Evolutionary conservation across 108 stramenopile genomes (phyloP).

Genomic region (Pseudonitzschia multiseries): DNA sequence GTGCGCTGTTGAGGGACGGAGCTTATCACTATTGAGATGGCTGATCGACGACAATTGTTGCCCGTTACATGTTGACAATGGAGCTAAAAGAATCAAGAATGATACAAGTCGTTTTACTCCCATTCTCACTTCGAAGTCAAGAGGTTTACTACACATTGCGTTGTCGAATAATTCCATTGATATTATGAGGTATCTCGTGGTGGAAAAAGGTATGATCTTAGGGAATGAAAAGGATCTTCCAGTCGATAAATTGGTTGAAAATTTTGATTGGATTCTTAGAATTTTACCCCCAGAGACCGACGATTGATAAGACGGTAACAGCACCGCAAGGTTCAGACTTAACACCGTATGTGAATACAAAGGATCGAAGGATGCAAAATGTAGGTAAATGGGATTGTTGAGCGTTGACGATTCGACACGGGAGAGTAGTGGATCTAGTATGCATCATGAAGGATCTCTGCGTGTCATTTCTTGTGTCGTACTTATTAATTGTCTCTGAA

Average conservation of each 20-base stretch:
- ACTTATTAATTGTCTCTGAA: too few species aligned
- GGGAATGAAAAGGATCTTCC: slow-evolving; percentile 60
- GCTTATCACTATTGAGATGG: slow-evolving; percentile 53
- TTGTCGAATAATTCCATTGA: slow-evolving; percentile 59
- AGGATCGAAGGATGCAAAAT: too few species aligned
- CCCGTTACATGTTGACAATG: slow-evolving; percentile 46
- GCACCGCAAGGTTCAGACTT: background rate
- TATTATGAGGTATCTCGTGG: slow-evolving; percentile 74
- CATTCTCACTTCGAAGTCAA: slow-evolving; percentile 68
- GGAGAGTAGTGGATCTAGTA: too few species aligned
- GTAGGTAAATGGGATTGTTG: too few species aligned
- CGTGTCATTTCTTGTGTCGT: too few species aligned
- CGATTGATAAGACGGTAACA: background rate
- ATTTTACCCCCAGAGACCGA: slow-evolving; percentile 32
- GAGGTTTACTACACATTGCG: slow-evolving; percentile 67
- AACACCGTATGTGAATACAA: background rate
- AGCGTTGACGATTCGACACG: too few species aligned
- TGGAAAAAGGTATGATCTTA: slow-evolving; percentile 63
- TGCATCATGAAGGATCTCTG: too few species aligned
- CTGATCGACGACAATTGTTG: slow-evolving; percentile 63
- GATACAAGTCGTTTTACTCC: slow-evolving; percentile 38
- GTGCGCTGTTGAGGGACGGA: slow-evolving; percentile 60
- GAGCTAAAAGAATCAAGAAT: slow-evolving; percentile 17
- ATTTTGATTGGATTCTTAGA: slow-evolving; percentile 47
- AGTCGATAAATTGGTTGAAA: slow-evolving; percentile 36